These are phyloP conservation scores for Aspergillus bridgeri DNA, from an alignment of 495 filamentous ascomycete species.

Conservation along the genomic window DNA sequence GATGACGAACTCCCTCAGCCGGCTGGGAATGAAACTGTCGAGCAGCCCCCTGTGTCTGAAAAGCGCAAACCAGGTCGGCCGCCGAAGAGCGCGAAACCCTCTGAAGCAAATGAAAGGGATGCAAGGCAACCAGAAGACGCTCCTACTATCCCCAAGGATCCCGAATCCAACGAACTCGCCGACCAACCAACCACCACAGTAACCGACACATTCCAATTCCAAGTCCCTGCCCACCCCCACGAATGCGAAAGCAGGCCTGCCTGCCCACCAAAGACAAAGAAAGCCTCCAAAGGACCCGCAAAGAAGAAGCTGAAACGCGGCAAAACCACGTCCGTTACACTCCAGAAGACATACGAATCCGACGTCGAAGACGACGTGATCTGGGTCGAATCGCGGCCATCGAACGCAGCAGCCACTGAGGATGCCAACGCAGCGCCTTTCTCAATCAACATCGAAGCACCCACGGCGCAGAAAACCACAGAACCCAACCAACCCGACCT, in stretches of 20 bases:
- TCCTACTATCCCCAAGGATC: background rate
- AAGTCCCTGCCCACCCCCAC: background rate
- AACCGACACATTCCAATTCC: background rate
- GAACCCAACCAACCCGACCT: background rate
- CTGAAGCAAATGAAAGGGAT: background rate
- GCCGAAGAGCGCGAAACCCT: slow-evolving; percentile 17
- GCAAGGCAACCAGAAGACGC: background rate
- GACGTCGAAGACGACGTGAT: slow-evolving; percentile 36
- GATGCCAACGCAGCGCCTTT: slow-evolving; percentile 1
- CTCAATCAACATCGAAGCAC: background rate
- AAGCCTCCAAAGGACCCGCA: slow-evolving; percentile 22
- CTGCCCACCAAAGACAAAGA: slow-evolving; percentile 7
- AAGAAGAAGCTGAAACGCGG: slow-evolving; percentile 41
- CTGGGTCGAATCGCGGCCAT: slow-evolving; percentile 35
- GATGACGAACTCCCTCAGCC: slow-evolving; percentile 31
- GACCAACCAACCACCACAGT: background rate
- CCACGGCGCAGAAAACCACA: background rate
- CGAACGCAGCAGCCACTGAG: background rate
- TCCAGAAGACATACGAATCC: slow-evolving; percentile 24
- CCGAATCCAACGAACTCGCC: background rate
- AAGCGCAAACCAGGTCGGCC: slow-evolving; percentile 24
- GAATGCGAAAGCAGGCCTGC: background rate
- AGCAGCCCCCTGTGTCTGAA: slow-evolving; percentile 8
- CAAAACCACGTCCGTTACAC: slow-evolving; percentile 34
- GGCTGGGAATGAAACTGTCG: slow-evolving; percentile 4